These are phyloP conservation scores for Mucor velutinosus DNA, from an alignment of 371 early-diverging fungal species.

Conservation along the genomic window DNA sequence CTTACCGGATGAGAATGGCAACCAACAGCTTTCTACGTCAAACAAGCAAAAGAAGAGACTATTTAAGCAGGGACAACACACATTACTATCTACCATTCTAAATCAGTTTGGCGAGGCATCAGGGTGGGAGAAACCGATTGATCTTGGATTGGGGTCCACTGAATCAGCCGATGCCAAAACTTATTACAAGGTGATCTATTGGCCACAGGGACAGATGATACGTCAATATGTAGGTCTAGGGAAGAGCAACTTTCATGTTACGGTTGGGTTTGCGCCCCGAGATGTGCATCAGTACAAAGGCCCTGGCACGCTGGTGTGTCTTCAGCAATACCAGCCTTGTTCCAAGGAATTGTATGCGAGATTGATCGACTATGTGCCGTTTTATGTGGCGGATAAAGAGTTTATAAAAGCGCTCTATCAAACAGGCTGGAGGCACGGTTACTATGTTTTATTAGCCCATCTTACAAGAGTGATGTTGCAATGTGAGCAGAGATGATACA, in stretches of 20 bases:
- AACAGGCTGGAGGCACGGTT: conserved; percentile 8
- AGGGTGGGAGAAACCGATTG: conserved; percentile 21
- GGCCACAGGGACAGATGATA: conserved; percentile 28
- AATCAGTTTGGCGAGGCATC: not conserved
- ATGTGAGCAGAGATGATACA: not conserved
- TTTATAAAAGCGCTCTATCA: conserved; percentile 7
- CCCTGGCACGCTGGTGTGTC: conserved; percentile 18
- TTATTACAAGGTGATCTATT: conserved; percentile 23
- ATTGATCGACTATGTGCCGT: conserved; percentile 3
- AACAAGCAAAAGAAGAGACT: not conserved
- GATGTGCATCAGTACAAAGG: conserved; percentile 33
- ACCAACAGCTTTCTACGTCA: not conserved
- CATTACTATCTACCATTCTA: not conserved
- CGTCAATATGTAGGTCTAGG: conserved; percentile 9
- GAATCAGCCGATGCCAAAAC: not conserved
- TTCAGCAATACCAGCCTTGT: conserved; percentile 3
- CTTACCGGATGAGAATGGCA: not conserved
- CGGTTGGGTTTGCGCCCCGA: conserved; percentile 22
- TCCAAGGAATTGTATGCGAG: not conserved
- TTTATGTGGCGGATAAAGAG: conserved; percentile 2
- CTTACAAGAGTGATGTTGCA: not conserved
- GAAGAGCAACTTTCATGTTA: conserved; percentile 23
- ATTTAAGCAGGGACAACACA: not conserved
- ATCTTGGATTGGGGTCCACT: conserved; percentile 21
- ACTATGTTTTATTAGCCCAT: not conserved